Evolutionary conservation across 306 rosid genomes (phyloP).

Genomic region (Cucumis melo): DNA sequence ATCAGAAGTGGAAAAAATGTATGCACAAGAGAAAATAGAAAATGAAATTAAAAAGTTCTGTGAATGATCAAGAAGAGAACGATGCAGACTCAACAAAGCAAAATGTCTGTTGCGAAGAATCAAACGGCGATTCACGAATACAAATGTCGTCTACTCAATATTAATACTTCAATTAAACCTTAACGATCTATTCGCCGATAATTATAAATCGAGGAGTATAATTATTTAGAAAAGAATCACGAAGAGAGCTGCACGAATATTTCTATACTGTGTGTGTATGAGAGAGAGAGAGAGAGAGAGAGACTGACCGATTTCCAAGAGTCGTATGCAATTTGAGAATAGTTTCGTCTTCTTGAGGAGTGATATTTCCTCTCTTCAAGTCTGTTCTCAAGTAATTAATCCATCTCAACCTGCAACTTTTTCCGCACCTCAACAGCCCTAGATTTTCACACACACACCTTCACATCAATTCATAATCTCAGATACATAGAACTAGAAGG

Average conservation of each 20-base stretch:
- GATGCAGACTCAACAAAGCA: neutral
- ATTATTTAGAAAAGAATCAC: neutral
- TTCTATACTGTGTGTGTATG: neutral
- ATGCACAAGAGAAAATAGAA: neutral
- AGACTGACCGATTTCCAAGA: slow-evolving; percentile 60
- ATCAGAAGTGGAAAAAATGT: neutral
- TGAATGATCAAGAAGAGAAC: neutral
- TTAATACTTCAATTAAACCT: neutral
- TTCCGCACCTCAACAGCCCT: slow-evolving; percentile 26
- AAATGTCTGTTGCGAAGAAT: neutral
- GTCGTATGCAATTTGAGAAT: slow-evolving; percentile 62
- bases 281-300: neutral
- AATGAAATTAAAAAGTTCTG: neutral
- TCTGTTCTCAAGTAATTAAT: slow-evolving; percentile 69
- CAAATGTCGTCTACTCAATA: neutral
- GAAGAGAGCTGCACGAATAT: neutral
- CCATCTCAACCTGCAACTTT: slow-evolving; percentile 61
- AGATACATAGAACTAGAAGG: neutral
- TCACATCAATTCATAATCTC: neutral
- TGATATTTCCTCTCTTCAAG: slow-evolving; percentile 83
- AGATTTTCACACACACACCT: neutral
- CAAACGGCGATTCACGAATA: neutral
- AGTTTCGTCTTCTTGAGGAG: slow-evolving; percentile 66
- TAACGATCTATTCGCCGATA: neutral
- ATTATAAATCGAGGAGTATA: neutral